Base-by-base conservation (phyloP, 352 stramenopile genomes). In the Vaucheria bursata region DNA sequence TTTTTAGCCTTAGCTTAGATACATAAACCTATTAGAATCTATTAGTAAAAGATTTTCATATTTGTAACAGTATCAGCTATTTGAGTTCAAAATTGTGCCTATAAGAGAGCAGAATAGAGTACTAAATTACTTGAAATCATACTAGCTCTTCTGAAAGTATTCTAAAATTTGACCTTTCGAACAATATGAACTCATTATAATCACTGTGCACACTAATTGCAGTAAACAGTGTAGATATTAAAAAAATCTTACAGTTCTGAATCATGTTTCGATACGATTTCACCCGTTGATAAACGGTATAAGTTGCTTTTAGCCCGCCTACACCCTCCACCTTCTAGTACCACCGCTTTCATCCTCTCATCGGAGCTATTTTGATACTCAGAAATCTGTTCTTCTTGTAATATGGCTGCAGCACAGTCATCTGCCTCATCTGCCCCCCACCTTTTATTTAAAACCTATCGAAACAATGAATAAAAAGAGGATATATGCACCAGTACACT, bases 341-440 rank as follows among this genome's bases (percentile, higher is more conserved):
- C 45, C 45, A 25, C 18, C 45, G 45, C 45, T 59, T 18, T 18
- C 45, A 59, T 59, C 12, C 45, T 25, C 25, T 12, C 45, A 59
- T 59, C 45, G 25, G 45, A 59, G 12, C 12, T 25, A 59, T 25
- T 59, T 59, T 12, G 12, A 59, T 18, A 25, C 25, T 59, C 45
- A 12, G 12, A 25, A 18, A 25, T 25, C 12, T 59, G 45, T 59
- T 12, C 45, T 25, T 59, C 45, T 25, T 31, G 31, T 7, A 34
- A 31, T 8, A 7, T 34, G 2, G 53, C 53, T 31, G 53, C 53
- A 2, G 34, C 37, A 34, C 53, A 68, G 6, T 31, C 53, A 7
- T 68, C 53, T 7, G 53, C 53, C 34, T 68, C 53, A 7, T 68
- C 53, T 68, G 53, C 2, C 6, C 53, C 53, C 53, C 53, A 68